Evolutionary conservation across 208 protist species (phyloP).

Genomic region (Trypanosomatidae sp.): DNA sequence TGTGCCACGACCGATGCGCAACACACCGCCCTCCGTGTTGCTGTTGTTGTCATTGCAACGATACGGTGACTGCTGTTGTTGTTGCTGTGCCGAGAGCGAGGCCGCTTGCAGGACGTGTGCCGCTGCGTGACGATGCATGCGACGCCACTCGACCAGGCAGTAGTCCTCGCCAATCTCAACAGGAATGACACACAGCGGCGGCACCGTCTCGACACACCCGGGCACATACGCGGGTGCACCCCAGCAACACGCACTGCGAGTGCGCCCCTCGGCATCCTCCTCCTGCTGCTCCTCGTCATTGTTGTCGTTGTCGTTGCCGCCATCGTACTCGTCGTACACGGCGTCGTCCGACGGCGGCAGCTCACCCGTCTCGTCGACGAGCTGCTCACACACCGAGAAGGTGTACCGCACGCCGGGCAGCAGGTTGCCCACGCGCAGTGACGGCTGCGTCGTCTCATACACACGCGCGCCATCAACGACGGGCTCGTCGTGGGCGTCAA

Average conservation of each 20-base stretch:
- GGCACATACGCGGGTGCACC: conserved; percentile 43
- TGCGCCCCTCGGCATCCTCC: too few species aligned
- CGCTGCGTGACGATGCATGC: conserved; percentile 5
- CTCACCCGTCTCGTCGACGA: conserved; percentile 35
- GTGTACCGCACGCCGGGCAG: conserved; percentile 68
- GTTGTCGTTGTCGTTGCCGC: too few species aligned
- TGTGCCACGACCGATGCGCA: too few species aligned
- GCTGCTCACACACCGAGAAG: conserved; percentile 74
- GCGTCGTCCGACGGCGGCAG: too few species aligned
- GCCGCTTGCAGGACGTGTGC: not conserved
- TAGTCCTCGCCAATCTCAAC: conserved; percentile 88
- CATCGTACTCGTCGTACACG: too few species aligned
- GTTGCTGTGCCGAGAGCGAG: not conserved
- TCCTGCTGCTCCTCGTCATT: too few species aligned
- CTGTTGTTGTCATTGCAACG: too few species aligned
- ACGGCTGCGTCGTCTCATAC: conserved; percentile 85
- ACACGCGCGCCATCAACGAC: conserved; percentile 69
- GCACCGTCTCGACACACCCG: conserved; percentile 51
- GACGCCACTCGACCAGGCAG: conserved; percentile 71
- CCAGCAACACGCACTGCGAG: conserved; percentile 36
- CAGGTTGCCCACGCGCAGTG: conserved; percentile 70
- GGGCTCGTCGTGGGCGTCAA: conserved; percentile 69
- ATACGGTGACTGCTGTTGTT: too few species aligned
- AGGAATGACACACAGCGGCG: conserved; percentile 49
- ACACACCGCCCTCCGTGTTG: too few species aligned